Evolutionary conservation across 768 basidiomycete genomes (phyloP), one percentile per base, ranked within the genome.

Genomic region (Suillus subalutaceus): DNA sequence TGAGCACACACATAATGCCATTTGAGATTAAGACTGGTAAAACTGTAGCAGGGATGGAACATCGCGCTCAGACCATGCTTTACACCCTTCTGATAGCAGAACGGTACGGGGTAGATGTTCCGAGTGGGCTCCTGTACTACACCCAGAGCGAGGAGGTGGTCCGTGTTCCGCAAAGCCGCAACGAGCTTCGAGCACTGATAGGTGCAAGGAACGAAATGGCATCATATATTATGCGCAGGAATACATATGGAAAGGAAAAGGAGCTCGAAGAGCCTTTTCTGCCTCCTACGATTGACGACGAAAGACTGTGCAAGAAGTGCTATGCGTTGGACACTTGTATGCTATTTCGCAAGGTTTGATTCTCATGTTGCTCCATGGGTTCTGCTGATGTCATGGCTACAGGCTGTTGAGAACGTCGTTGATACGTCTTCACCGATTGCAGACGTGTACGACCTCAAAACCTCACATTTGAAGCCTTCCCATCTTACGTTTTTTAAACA

Each of bases 21-120:
- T 88, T 99, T 63, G 97, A 99, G 77, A 94, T 99, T 79, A 99
- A 99, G 79, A 99, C 97, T 0, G 97, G 97, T 2, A 85, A 91
- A 38, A 80, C 90, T 0, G 80, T 86, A 9, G 90, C 88, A 0
- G 85, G 86, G 2, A 89, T 96, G 87, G 95, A 97, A 69, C 97
- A 99, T 77, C 91, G 97, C 44, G 97, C 97, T 0, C 97, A 99
- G 78, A 99, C 97, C 1, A 96, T 98, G 90, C 80, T 99, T 4
- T 99, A 99, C 75, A 97, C 95, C 1, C 81, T 99, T 6, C 83
- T 99, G 1, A 88, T 95, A 71, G 86, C 88, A 46, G 96, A 99
- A 74, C 86, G 97, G n/a, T 98, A 98, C 72, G 93, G 89, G 6
- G 85, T 86, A 6, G 85, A 90, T 26, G 88, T 97, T 10, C 84